Evolutionary conservation across 2,329 filamentous ascomycete genomes (phyloP).

Genomic region (Aspergillus sp.): DNA sequence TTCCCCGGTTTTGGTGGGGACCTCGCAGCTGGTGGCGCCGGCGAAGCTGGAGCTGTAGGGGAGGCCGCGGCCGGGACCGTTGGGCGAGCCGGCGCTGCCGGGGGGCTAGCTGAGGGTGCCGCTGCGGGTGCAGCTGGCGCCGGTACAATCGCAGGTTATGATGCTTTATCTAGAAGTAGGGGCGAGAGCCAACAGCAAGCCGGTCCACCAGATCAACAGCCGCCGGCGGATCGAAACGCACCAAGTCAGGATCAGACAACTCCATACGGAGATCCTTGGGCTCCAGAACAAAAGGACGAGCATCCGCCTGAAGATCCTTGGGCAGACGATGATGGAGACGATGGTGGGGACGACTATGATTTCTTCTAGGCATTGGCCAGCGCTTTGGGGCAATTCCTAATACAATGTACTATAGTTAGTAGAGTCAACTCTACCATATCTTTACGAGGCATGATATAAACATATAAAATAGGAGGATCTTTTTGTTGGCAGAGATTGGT

Average conservation of each 20-base stretch:
- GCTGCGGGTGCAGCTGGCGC: slow-evolving; percentile 57
- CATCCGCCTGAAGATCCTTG: slow-evolving; percentile 29
- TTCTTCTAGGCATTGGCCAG: not conserved
- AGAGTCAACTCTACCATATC: not conserved
- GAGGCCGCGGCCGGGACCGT: slow-evolving; percentile 43
- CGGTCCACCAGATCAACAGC: slow-evolving; percentile 24
- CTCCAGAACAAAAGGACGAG: slow-evolving; percentile 28
- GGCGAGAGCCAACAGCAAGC: slow-evolving; percentile 30
- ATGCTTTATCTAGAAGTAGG: slow-evolving; percentile 62
- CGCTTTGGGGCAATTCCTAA: not conserved
- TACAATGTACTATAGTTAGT: not conserved
- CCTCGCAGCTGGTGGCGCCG: slow-evolving; percentile 42
- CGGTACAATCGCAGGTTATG: slow-evolving; percentile 65
- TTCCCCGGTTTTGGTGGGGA: slow-evolving; percentile 51
- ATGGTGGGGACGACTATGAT: slow-evolving; percentile 32
- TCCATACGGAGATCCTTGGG: slow-evolving; percentile 34
- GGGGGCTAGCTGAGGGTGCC: slow-evolving; percentile 42
- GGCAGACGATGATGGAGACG: slow-evolving; percentile 24
- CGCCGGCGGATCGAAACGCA: slow-evolving; percentile 23
- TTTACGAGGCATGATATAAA: not conserved
- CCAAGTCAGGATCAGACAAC: slow-evolving; percentile 24
- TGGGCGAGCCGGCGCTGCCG: slow-evolving; percentile 46
- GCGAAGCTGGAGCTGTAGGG: slow-evolving; percentile 41
- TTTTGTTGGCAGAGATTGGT: not conserved
- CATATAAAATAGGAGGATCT: not conserved